phyloP scores from a whole-genome alignment of 306 rosid species.

The Leucaena leucocephala region DNA sequence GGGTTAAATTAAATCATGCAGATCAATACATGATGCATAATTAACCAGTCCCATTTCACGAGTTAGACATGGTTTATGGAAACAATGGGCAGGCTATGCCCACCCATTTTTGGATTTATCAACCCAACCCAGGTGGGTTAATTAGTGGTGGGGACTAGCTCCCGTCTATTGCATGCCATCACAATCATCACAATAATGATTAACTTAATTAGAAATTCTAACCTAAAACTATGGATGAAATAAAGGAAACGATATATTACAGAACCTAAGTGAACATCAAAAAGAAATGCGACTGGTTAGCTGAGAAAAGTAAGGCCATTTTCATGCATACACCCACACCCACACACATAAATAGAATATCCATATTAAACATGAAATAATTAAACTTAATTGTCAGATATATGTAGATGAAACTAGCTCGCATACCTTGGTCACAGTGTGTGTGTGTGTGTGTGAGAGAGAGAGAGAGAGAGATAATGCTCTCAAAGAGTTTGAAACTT shows the following conservation, averaged over 20 bases:
- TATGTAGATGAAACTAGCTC: not conserved
- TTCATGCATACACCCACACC: not conserved
- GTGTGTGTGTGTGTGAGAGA: not conserved
- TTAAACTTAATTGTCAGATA: too few relatives aligned
- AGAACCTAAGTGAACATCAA: too few relatives aligned
- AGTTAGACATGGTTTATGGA: not conserved
- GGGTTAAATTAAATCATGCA: not conserved
- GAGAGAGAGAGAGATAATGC: too few relatives aligned
- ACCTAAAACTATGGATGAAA: not conserved
- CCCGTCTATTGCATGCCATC: not conserved
- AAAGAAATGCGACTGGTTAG: too few relatives aligned
- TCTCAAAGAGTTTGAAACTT: not conserved
- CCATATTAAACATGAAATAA: not conserved
- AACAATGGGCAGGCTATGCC: not conserved
- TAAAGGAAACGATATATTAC: too few relatives aligned
- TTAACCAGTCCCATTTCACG: not conserved
- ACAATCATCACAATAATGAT: not conserved
- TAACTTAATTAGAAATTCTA: not conserved
- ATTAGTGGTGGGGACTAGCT: not conserved
- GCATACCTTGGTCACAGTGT: constrained; percentile 31
- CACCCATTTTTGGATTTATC: not conserved
- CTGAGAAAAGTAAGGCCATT: not conserved
- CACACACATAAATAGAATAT: not conserved
- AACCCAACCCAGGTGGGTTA: not conserved
- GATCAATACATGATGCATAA: too few relatives aligned